These are phyloP conservation scores for Camellia japonica DNA, from an alignment of 148 eudicot species.

Conservation along the genomic window DNA sequence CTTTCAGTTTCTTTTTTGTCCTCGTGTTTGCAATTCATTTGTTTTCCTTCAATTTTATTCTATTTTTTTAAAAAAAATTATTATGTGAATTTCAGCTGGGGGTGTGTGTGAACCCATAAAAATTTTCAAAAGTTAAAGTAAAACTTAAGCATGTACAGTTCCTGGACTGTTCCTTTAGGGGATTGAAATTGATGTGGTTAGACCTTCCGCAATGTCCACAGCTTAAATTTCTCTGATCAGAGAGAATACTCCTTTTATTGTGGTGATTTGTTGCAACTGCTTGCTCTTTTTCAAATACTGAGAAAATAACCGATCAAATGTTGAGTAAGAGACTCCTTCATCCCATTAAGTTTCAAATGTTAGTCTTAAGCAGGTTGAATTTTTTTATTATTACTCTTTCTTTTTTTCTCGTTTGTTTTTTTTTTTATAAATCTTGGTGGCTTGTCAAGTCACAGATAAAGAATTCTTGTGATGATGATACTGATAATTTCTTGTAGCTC, in stretches of 20 bases:
- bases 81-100: no score
- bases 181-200: background rate
- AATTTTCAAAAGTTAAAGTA: background rate
- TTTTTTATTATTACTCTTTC: no score
- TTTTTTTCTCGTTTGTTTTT: no score
- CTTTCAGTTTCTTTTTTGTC: background rate
- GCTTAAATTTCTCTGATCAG: background rate
- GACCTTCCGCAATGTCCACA: background rate
- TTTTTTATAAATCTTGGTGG: no score
- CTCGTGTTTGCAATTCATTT: background rate
- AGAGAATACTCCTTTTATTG: background rate
- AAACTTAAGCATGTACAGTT: background rate
- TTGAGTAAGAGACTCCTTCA: no score
- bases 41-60: no score
- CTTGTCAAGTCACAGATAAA: no score
- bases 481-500: background rate
- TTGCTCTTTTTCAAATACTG: no score
- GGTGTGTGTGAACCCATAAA: background rate
- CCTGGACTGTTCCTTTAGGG: background rate
- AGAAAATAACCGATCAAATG: no score
- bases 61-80: background rate
- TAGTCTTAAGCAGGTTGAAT: no score
- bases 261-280: background rate
- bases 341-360: no score
- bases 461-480: no score